These are phyloP conservation scores for Cytidiella melzeri DNA, from an alignment of 768 basidiomycete genomes.

Conservation along the genomic window DNA sequence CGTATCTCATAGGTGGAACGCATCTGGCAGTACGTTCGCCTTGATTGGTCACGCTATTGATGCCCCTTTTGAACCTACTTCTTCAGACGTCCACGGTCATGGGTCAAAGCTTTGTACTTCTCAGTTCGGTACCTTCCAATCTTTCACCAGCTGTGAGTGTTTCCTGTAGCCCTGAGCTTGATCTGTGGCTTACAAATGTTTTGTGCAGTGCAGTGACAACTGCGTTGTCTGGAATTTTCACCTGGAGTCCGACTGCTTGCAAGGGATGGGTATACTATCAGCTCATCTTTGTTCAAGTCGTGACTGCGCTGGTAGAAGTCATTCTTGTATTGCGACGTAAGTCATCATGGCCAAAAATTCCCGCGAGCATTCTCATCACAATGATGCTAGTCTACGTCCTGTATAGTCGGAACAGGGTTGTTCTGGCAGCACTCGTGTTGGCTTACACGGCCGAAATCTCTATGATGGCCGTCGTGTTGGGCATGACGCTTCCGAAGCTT, in stretches of 20 bases:
- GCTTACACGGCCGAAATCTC: constrained; percentile 3
- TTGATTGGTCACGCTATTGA: not conserved
- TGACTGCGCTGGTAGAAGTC: constrained; percentile 7
- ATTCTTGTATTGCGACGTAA: constrained; percentile 10
- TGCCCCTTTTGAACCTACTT: not conserved
- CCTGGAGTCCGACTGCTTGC: constrained; percentile 1
- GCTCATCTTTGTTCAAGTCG: constrained; percentile 8
- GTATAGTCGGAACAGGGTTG: constrained; percentile 9
- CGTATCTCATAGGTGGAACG: constrained; percentile 1
- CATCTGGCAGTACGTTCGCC: constrained; percentile 5
- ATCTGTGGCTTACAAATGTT: not conserved
- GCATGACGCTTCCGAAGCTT: constrained; percentile 4
- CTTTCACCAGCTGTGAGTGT: constrained; percentile 1
- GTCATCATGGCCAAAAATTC: not conserved
- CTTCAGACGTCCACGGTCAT: constrained; percentile 7
- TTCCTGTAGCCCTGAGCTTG: not conserved
- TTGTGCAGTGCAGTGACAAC: not conserved
- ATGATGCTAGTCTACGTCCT: constrained; percentile 7
- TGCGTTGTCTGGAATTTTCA: not conserved
- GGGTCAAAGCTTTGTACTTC: constrained; percentile 14
- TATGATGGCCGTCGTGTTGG: constrained; percentile 5
- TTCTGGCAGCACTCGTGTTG: constrained; percentile 6
- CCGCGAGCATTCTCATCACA: not conserved
- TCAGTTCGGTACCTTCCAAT: constrained; percentile 12
- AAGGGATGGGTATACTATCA: constrained; percentile 7